Evolutionary conservation across 176 grass and related monocot genomes (phyloP), one percentile per base, ranked within the genome.

Genomic region (Otatea glauca): DNA sequence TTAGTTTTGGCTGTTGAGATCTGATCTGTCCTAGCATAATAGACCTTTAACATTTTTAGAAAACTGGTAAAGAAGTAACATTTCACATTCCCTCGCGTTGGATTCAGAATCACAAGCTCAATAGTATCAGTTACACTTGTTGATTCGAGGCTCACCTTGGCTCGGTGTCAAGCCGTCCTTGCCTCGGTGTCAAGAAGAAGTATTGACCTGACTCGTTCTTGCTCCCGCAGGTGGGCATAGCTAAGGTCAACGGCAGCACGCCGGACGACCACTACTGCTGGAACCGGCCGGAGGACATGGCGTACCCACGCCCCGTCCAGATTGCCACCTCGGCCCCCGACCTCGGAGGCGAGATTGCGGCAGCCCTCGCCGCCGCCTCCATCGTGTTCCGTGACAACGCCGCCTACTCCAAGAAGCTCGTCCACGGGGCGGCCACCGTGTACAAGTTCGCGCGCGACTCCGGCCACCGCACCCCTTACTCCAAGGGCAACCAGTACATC

Each of bases 281-380:
- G 96, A 94, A 85, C 86, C 74, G 96, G 29, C 96, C 96, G 7
- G 96, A 98, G 86, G 91, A 98, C 89, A 98, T 98, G 96, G 50
- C 94, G 64, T 98, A 98, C 83, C 9, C 54, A 0, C 93, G 96
- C 3, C 86, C 83, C 0, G 62, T 83, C n/a, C 77, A 78, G 18
- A 24, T 18, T 0, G 64, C 86, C 4, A 71, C 38, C 32, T 70
- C 91, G 5, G 96, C 74, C 18, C 86, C 96, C 0, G 96, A 98
- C 86, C 75, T 98, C 9, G 96, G 87, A 14, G 96, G 51, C 18
- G 96, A 98, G 89, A 70, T 98, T 3, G 96, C 96, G 17, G 96
- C 96, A 1, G 96, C 96, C 0, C 83, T 98, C 4, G 96, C 93
- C 0, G 55, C 91, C 1, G 93, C 96, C n/a, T 98, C 96, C 59